These are phyloP conservation scores for Ascochyta rabiei DNA, from an alignment of 2,329 filamentous ascomycete species.

Conservation along the genomic window DNA sequence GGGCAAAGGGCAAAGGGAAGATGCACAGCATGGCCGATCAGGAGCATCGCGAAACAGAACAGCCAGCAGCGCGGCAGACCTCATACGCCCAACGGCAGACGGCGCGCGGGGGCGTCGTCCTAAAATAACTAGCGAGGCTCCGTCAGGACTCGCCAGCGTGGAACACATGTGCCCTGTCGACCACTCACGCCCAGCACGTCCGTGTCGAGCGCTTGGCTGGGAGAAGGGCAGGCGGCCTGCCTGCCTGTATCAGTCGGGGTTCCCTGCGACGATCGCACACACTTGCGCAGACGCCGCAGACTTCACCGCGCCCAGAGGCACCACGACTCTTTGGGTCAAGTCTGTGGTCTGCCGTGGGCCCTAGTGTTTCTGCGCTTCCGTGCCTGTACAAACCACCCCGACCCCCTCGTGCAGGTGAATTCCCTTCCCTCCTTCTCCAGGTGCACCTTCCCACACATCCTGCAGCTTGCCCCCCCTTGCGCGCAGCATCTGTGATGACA, in stretches of 20 bases:
- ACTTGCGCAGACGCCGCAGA: conserved; percentile 2
- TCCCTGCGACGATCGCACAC: conserved; percentile 33
- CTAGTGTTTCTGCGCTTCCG: conserved; percentile 23
- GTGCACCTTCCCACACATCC: conserved; percentile 22
- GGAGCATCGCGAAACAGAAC: conserved; percentile 27
- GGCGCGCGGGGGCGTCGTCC: conserved; percentile 25
- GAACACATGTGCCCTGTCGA: conserved; percentile 7
- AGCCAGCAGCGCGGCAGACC: conserved; percentile 14
- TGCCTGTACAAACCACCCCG: conserved; percentile 33
- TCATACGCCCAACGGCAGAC: conserved; percentile 29
- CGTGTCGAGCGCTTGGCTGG: conserved; percentile 17
- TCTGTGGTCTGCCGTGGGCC: conserved; percentile 16
- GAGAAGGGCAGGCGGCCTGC: conserved; percentile 17
- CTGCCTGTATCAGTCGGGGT: conserved; percentile 20
- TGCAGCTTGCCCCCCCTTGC: conserved; percentile 29
- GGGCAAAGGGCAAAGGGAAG: neutral
- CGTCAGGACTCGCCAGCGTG: conserved; percentile 10
- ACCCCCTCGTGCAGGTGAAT: conserved; percentile 23
- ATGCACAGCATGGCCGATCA: conserved; percentile 10
- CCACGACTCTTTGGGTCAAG: conserved; percentile 12
- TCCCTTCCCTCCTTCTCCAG: conserved; percentile 18
- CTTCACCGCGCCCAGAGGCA: conserved; percentile 9
- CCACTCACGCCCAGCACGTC: conserved; percentile 15
- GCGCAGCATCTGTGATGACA: conserved; percentile 25
- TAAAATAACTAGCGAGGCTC: conserved; percentile 30